These are phyloP conservation scores for Withania somnifera DNA, from an alignment of 305 asterid species.

Conservation along the genomic window DNA sequence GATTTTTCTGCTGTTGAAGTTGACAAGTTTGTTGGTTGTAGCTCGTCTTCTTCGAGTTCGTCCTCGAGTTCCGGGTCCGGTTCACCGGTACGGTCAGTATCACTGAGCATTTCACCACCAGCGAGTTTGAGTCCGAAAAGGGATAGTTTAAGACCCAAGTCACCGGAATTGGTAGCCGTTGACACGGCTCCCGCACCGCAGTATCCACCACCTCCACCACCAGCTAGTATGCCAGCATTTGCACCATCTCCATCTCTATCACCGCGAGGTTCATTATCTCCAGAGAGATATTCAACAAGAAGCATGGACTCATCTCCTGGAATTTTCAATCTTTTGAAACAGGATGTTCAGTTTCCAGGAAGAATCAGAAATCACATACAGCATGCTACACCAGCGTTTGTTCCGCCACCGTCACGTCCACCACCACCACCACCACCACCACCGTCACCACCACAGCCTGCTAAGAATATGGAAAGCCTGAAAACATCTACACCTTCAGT, in stretches of 20 bases:
- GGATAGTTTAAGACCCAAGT: not conserved
- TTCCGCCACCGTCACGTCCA: constrained; percentile 4
- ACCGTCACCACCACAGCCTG: not conserved
- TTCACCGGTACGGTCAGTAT: not conserved
- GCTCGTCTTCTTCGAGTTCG: not conserved
- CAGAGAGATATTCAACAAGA: constrained; percentile 2
- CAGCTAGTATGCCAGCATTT: not conserved
- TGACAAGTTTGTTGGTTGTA: not conserved
- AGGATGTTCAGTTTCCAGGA: not conserved
- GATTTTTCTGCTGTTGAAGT: constrained; percentile 8
- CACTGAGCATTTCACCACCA: constrained; percentile 8
- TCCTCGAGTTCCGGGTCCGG: constrained; percentile 7
- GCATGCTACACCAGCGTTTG: not conserved
- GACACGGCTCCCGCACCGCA: not conserved
- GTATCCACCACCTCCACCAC: not conserved
- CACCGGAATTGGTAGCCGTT: constrained; percentile 7
- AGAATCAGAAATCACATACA: not conserved
- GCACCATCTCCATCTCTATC: not conserved
- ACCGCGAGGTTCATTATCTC: not conserved
- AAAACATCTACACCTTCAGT: constrained; percentile 6
- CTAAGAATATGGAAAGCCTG: not conserved
- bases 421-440: constrained; percentile 2
- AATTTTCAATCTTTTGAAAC: not conserved
- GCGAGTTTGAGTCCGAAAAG: constrained; percentile 6
- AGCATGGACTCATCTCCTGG: not conserved